phyloP scores from a whole-genome alignment of 345 rosid species.

The Moricandia arvensis region DNA sequence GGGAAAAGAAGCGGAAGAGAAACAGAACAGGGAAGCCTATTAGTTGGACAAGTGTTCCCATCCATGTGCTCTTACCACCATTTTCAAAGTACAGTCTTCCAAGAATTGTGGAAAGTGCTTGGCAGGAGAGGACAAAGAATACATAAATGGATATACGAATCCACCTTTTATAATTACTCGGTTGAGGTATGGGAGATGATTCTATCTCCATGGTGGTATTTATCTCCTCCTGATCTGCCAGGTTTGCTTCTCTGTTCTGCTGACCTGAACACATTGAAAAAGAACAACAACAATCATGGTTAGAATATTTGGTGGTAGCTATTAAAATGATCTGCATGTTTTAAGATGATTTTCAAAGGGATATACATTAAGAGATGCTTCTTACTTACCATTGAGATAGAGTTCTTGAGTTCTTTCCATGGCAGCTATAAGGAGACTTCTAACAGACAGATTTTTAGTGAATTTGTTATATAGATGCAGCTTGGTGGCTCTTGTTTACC shows the following conservation, averaged over 20 bases:
- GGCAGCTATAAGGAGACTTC: not conserved
- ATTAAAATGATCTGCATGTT: not conserved
- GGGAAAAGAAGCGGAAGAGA: no score
- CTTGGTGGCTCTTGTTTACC: constrained; percentile 3
- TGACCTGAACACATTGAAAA: constrained; percentile 2
- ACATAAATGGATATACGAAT: constrained; percentile 37
- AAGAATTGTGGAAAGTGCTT: constrained; percentile 40
- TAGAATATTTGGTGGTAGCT: not conserved
- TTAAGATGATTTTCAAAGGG: not conserved
- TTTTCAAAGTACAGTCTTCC: constrained; percentile 49
- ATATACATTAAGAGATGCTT: not conserved
- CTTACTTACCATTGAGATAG: constrained; percentile 25
- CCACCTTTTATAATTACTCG: constrained; percentile 37
- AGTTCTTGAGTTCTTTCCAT: constrained; percentile 26
- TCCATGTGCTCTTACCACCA: constrained; percentile 54
- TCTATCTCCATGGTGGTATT: constrained; percentile 22
- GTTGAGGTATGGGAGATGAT: not conserved
- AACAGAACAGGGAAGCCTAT: no score
- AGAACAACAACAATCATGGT: not conserved
- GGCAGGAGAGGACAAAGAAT: constrained; percentile 42
- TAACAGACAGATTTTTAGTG: not conserved
- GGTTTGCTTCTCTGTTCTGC: constrained; percentile 1
- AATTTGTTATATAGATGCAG: constrained; percentile 13
- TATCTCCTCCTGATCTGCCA: not conserved
- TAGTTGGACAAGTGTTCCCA: constrained; percentile 46